These are phyloP conservation scores for Suillus occidentalis DNA, from an alignment of 768 basidiomycete genomes.

Conservation along the genomic window DNA sequence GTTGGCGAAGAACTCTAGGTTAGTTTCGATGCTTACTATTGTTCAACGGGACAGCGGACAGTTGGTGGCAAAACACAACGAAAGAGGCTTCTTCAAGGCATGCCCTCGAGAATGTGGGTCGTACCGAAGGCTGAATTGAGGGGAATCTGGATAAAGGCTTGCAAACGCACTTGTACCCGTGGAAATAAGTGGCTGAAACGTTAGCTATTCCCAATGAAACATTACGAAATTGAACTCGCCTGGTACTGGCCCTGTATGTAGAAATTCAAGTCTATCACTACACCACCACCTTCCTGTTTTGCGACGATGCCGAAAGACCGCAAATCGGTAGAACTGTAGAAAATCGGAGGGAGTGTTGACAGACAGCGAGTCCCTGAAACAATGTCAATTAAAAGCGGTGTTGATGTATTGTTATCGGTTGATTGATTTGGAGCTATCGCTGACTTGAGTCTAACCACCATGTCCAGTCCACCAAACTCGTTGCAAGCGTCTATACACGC, in stretches of 20 bases:
- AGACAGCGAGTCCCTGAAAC: background rate
- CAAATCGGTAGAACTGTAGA: background rate
- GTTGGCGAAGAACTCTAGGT: background rate
- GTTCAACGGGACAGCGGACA: background rate
- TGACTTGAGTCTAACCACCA: conserved; percentile 16
- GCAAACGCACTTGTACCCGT: no score
- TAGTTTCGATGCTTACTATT: background rate
- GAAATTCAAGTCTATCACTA: background rate
- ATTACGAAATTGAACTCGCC: background rate
- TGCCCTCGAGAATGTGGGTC: background rate
- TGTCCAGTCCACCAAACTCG: conserved; percentile 35
- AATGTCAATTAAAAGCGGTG: conserved; percentile 3
- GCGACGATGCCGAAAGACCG: background rate
- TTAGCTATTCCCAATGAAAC: background rate
- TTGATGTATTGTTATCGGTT: conserved; percentile 2
- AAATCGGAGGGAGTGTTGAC: background rate
- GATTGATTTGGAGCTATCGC: conserved; percentile 1
- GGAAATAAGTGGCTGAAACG: no score
- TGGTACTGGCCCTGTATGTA: background rate
- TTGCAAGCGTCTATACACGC: conserved; percentile 33
- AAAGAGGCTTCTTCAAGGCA: background rate
- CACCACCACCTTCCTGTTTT: background rate
- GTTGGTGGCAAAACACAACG: background rate
- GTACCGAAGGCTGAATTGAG: no score
- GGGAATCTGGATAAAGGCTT: no score